Conservation (phyloP, 371 early-diverging fungal genomes). For the Mortierella sp. region DNA sequence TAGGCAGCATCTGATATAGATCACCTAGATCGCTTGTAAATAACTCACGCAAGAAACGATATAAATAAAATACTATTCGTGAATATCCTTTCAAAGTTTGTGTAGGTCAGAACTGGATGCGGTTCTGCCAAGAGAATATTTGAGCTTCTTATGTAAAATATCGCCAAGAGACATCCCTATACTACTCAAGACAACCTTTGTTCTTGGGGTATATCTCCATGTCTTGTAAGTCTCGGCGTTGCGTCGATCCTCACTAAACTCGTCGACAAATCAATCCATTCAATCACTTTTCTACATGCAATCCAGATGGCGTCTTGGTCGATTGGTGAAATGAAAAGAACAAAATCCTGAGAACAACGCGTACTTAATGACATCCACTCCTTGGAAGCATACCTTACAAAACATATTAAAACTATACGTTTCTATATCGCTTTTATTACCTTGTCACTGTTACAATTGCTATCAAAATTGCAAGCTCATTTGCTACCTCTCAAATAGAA, state of each 20-base stretch:
- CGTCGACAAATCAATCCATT: background rate
- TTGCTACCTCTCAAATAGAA: background rate
- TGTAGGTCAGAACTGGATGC: no score
- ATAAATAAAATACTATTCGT: no score
- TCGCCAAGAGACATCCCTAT: no score
- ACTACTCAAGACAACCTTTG: no score
- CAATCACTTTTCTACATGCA: conserved; percentile 1
- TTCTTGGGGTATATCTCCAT: no score
- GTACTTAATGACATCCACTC: background rate
- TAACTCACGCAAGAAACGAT: background rate
- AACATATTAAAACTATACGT: conserved; percentile 16
- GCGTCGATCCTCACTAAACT: background rate
- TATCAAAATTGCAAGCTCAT: background rate
- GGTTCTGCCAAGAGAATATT: no score
- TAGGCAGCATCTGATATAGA: conserved; percentile 2
- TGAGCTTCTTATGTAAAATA: no score
- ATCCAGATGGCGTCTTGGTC: conserved; percentile 95
- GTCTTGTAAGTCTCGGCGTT: no score
- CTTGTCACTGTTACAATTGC: conserved; percentile 20
- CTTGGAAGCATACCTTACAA: background rate
- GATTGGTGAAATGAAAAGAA: no score
- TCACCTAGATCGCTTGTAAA: conserved; percentile 2
- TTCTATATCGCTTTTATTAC: conserved; percentile 22
- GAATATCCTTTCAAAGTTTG: no score
- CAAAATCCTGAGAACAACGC: no score